Percentiles rank a stretch among this genome's conserved stretches.
These are phyloP conservation scores for Acer saccharum DNA, from an alignment of 345 rosid species.

Conservation along the genomic window DNA sequence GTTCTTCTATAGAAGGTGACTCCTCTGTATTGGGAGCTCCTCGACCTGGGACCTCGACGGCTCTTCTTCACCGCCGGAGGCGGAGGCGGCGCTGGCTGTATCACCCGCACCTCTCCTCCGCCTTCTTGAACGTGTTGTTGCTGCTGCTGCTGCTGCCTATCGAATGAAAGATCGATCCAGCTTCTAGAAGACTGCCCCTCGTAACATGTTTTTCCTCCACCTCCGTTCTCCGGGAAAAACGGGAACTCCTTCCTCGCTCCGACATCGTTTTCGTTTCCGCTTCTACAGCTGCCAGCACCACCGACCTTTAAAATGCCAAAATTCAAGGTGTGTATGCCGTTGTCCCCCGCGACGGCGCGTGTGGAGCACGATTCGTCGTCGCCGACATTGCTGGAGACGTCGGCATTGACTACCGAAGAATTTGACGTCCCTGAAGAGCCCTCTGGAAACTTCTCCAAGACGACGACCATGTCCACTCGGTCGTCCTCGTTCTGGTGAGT, in stretches of 20 bases:
- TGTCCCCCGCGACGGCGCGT: slow-evolving; percentile 37
- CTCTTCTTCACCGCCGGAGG: slow-evolving; percentile 69
- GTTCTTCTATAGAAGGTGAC: slow-evolving; percentile 95
- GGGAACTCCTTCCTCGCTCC: slow-evolving; percentile 64
- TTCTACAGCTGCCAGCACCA: slow-evolving; percentile 23
- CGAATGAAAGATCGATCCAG: slow-evolving; percentile 59
- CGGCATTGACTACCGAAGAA: slow-evolving; percentile 83
- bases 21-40: slow-evolving; percentile 94
- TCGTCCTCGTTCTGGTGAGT: slow-evolving; percentile 39
- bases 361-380: slow-evolving; percentile 75
- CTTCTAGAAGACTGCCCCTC: slow-evolving; percentile 49
- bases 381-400: slow-evolving; percentile 54
- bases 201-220: slow-evolving; percentile 24
- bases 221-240: slow-evolving; percentile 53
- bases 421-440: slow-evolving; percentile 76
- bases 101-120: slow-evolving; percentile 39
- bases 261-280: slow-evolving; percentile 14
- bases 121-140: slow-evolving; percentile 15
- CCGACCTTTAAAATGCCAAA: slow-evolving; percentile 73
- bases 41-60: slow-evolving; percentile 95
- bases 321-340: slow-evolving; percentile 42
- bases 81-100: slow-evolving; percentile 33
- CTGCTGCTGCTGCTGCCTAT: slow-evolving; percentile 17
- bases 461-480: slow-evolving; percentile 36
- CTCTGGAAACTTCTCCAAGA: slow-evolving; percentile 42